Conservation (phyloP, 345 rosid genomes). For the Clarkia xantiana region DNA sequence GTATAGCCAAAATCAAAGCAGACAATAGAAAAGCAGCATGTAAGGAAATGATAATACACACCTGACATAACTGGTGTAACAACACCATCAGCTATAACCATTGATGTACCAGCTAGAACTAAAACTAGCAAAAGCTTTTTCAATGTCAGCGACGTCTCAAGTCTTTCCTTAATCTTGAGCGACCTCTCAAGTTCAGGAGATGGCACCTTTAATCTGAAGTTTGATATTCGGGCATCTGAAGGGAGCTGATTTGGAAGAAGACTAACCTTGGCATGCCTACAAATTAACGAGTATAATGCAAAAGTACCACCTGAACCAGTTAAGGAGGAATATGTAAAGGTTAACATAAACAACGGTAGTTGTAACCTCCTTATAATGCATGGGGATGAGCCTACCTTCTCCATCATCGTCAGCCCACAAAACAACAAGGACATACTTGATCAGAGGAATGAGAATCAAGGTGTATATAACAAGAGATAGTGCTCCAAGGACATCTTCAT, state of each 20-base stretch:
- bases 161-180: conserved; percentile 82
- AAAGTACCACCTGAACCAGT: conserved; percentile 72
- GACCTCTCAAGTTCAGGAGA: conserved; percentile 98
- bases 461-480: conserved; percentile 74
- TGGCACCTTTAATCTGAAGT: conserved; percentile 22
- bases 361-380: conserved; percentile 2
- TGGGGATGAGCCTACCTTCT: conserved; percentile 42
- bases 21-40: neutral
- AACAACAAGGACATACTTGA: conserved; percentile 84
- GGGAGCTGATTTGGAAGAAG: conserved; percentile 54
- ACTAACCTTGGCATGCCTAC: conserved; percentile 91
- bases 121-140: conserved; percentile 71
- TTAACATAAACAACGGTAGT: neutral
- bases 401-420: conserved; percentile 95
- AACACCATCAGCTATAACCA: conserved; percentile 98
- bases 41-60: conserved; percentile 9
- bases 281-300: conserved; percentile 83
- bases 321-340: conserved; percentile 15
- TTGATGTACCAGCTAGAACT: conserved; percentile 93
- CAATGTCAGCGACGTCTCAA: conserved; percentile 56
- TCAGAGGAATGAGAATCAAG: conserved; percentile 61
- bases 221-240: conserved; percentile 23
- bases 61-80: conserved; percentile 99
- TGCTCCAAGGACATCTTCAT: conserved; percentile 85
- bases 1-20: conserved; percentile 1